These are phyloP conservation scores for Salvia miltiorrhiza DNA, from an alignment of 257 asterid genomes.

Conservation along the genomic window DNA sequence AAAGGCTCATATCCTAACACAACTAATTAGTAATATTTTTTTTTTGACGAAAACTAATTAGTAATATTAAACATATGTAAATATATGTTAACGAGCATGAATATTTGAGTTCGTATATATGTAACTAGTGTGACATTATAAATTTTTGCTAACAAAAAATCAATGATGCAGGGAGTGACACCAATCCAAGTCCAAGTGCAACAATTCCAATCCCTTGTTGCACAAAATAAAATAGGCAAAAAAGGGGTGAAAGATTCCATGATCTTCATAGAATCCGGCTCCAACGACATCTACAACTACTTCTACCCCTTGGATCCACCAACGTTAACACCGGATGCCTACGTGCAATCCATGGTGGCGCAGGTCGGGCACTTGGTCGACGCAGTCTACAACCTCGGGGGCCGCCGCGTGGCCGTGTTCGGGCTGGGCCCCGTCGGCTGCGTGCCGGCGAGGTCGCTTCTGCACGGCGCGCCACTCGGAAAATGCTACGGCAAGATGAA, in stretches of 20 bases:
- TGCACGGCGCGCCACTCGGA: conserved; percentile 52
- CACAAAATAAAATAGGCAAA: conserved; percentile 35
- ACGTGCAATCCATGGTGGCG: conserved; percentile 48
- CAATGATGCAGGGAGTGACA: conserved; percentile 45
- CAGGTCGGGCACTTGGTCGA: conserved; percentile 30
- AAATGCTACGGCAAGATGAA: conserved; percentile 68
- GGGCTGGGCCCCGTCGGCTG: conserved; percentile 80
- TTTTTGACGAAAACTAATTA: too few relatives aligned
- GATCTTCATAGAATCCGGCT: conserved; percentile 63
- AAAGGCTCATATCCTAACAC: too few relatives aligned
- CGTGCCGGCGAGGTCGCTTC: conserved; percentile 55
- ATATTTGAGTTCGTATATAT: too few relatives aligned
- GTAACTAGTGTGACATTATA: too few relatives aligned
- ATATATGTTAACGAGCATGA: too few relatives aligned
- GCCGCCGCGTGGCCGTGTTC: conserved; percentile 44
- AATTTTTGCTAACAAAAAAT: background rate
- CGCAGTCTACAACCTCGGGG: conserved; percentile 46
- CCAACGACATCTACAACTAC: conserved; percentile 64
- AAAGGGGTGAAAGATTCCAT: conserved; percentile 34
- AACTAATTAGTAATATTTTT: too few relatives aligned
- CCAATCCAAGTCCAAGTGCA: conserved; percentile 52
- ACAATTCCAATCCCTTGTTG: conserved; percentile 48
- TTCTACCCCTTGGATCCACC: conserved; percentile 48
- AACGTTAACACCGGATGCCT: conserved; percentile 43
- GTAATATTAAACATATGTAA: too few relatives aligned